A percentile compares a stretch with the other conserved stretches of the same genome.
Evolutionary conservation across 2,329 filamentous ascomycete species (phyloP).

Genomic region (Orbilia oligospora): DNA sequence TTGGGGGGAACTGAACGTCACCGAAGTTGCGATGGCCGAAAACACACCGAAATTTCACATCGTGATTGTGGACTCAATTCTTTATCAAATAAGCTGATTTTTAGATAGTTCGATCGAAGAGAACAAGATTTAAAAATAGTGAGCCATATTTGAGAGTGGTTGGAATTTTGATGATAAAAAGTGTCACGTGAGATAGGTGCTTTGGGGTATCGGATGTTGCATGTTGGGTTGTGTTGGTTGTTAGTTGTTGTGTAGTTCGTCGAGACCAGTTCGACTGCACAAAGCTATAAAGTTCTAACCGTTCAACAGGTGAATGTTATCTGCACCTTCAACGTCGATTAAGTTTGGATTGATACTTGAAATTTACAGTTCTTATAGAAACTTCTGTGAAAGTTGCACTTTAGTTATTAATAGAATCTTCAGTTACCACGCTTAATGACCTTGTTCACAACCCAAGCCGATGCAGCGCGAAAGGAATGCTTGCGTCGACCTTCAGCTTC

Average conservation of each 20-base stretch:
- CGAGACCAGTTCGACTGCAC: no score
- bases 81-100: neutral
- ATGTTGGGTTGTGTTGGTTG: no score
- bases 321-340: no score
- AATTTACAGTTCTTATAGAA: no score
- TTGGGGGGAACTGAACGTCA: neutral
- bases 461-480: neutral
- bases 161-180: neutral
- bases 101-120: neutral
- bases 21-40: conserved; percentile 8
- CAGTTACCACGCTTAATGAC: neutral
- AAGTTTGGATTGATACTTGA: no score
- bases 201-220: no score
- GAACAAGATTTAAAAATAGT: neutral
- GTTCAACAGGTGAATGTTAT: no score
- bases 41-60: neutral
- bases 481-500: neutral
- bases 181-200: conserved; percentile 1
- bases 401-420: no score
- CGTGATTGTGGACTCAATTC: neutral
- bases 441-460: neutral
- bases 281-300: no score
- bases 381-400: no score
- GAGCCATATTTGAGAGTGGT: neutral
- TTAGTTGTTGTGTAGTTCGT: no score